Evolutionary conservation across 78 protist species (phyloP), one percentile per base, ranked within the genome.

Genomic region (slime mould (Dictyostelium discoideum)): DNA sequence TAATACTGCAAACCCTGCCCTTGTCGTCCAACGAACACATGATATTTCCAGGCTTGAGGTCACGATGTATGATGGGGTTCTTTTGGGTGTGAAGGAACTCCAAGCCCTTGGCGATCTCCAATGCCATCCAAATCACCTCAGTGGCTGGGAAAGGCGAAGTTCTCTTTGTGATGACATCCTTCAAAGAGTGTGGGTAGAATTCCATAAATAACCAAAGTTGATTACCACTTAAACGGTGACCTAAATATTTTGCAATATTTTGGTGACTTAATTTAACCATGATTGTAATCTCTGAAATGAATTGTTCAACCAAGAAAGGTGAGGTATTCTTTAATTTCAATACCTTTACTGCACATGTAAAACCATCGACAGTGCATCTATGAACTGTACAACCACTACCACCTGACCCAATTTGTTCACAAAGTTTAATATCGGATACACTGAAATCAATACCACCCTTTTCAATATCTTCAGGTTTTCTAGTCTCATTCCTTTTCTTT

Each of bases 51-150:
- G 92, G 86, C 24, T 94, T 94, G 5, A 94, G 18, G 29, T 94
- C 97, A 14, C 97, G 44, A 77, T 94, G 97, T 39, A 88, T 90
- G 78, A 94, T 94, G 7, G 97, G 97, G 24, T 40, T 78, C 44
- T 88, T 86, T 26, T 79, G 90, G 9, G 69, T 80, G 67, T 94
- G 97, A 18, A 94, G 84, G 11, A 88, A 88, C 2, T 85, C 94
- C 4, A 94, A 65, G 29, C 97, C 97, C 20, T 88, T 87, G 0
- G 94, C 97, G 14, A 94, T 85, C n/a, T 85, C 90, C 29, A 94
- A 29, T 48, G 90, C 85, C 74, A 85, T 78, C 92, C 89, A 88
- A 79, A 85, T 87, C 9, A 63, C 69, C 24, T 93, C 93, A 1
- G 73, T 32, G 0, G 69, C 24, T 6, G 96, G 96, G 96, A 93